These are phyloP conservation scores for Barnettozyma populi DNA, from an alignment of 805 yeast genomes.

Conservation along the genomic window DNA sequence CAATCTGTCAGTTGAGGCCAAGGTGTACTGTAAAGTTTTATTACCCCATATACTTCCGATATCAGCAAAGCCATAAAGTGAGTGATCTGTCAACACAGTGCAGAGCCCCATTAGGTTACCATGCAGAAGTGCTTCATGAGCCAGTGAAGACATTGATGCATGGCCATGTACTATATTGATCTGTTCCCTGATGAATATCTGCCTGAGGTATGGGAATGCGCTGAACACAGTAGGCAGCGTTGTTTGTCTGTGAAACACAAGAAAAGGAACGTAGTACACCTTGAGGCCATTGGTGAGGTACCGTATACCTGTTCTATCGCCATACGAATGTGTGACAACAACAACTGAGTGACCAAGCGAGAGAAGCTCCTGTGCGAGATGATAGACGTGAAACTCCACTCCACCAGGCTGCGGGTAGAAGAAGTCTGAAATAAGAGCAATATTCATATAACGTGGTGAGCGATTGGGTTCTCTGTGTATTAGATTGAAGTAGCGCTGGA, in stretches of 20 bases:
- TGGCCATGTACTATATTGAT: slow-evolving; percentile 94
- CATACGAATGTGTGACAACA: slow-evolving; percentile 85
- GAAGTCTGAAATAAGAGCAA: slow-evolving; percentile 81
- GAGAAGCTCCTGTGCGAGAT: slow-evolving; percentile 77
- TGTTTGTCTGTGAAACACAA: slow-evolving; percentile 75
- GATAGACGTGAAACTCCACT: slow-evolving; percentile 91
- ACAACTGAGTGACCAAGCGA: slow-evolving; percentile 80
- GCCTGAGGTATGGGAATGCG: slow-evolving; percentile 78
- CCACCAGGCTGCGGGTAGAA: slow-evolving; percentile 99
- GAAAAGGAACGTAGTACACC: slow-evolving; percentile 84
- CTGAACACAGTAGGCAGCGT: slow-evolving; percentile 88
- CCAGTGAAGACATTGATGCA: slow-evolving; percentile 79
- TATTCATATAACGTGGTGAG: slow-evolving; percentile 16
- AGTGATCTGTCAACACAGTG: slow-evolving; percentile 94
- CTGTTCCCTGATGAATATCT: slow-evolving; percentile 77
- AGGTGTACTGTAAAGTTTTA: slow-evolving; percentile 74
- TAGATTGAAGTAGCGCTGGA: neutral
- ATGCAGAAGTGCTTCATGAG: slow-evolving; percentile 90
- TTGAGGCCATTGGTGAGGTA: slow-evolving; percentile 84
- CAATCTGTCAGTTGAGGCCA: slow-evolving; percentile 84
- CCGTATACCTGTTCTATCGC: slow-evolving; percentile 76
- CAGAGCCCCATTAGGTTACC: slow-evolving; percentile 88
- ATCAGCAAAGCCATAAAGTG: slow-evolving; percentile 89
- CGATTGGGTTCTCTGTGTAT: neutral
- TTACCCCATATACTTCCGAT: slow-evolving; percentile 80